A percentile compares a stretch with the other conserved stretches of the same genome.
These are phyloP conservation scores for Botryobasidium botryosum DNA, from an alignment of 768 basidiomycete species.

Conservation along the genomic window DNA sequence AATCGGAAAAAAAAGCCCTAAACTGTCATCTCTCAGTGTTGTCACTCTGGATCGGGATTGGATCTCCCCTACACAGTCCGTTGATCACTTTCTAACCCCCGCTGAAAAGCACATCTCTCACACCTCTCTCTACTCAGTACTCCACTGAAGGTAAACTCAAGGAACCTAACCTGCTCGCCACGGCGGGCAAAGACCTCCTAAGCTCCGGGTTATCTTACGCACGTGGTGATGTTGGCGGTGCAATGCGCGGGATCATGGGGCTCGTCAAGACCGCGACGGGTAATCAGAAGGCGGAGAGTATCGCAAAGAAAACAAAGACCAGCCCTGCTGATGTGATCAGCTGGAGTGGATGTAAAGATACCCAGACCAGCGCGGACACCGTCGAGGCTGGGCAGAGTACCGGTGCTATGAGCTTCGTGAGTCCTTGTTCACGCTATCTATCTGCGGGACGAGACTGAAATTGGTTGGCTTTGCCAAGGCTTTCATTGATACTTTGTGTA, in stretches of 20 bases:
- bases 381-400: slow-evolving; percentile 27
- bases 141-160: slow-evolving; percentile 92
- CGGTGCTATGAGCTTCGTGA: slow-evolving; percentile 29
- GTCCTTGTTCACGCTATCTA: background rate
- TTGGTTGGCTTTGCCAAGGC: slow-evolving; percentile 12
- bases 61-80: slow-evolving; percentile 25
- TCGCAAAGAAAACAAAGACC: slow-evolving; percentile 43
- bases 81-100: background rate
- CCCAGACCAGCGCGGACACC: slow-evolving; percentile 27
- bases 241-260: slow-evolving; percentile 55
- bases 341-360: slow-evolving; percentile 28
- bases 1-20: background rate
- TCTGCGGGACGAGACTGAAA: background rate
- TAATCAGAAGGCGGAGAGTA: slow-evolving; percentile 36
- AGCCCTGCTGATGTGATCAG: slow-evolving; percentile 62
- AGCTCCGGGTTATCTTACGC: slow-evolving; percentile 62
- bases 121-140: slow-evolving; percentile 32
- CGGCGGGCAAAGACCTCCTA: slow-evolving; percentile 74
- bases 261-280: slow-evolving; percentile 65
- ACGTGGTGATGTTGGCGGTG: slow-evolving; percentile 62
- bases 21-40: slow-evolving; percentile 32
- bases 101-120: background rate
- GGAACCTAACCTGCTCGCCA: slow-evolving; percentile 76
- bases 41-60: slow-evolving; percentile 79
- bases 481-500: slow-evolving; percentile 17